Evolutionary conservation across 371 early-diverging fungal genomes (phyloP).

Genomic region (Rhizopus arrhizus): DNA sequence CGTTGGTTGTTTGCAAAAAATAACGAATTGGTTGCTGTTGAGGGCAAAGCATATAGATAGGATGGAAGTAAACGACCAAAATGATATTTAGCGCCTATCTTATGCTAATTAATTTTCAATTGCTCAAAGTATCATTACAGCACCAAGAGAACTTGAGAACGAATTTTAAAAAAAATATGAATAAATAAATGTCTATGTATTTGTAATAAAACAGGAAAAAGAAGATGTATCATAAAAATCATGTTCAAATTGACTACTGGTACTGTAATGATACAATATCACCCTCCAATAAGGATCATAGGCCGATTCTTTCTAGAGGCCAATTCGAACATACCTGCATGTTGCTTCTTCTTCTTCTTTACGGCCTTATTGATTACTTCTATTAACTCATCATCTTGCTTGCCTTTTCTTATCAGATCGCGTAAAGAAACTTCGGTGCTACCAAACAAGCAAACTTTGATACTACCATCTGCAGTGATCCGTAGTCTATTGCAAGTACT

Average conservation of each 20-base stretch:
- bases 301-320: slow-evolving; percentile 85
- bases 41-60: not conserved
- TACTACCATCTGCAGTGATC: slow-evolving; percentile 91
- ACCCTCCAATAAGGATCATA: slow-evolving; percentile 95
- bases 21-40: not conserved
- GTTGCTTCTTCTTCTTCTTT: slow-evolving; percentile 84
- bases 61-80: slow-evolving; percentile 1
- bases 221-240: not conserved
- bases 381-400: slow-evolving; percentile 67
- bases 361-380: slow-evolving; percentile 77
- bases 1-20: not conserved
- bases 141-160: not conserved
- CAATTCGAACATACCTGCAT: slow-evolving; percentile 88
- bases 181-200: slow-evolving; percentile 3
- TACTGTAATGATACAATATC: slow-evolving; percentile 20
- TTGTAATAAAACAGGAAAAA: not conserved
- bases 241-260: not conserved
- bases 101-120: not conserved
- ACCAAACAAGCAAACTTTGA: slow-evolving; percentile 94
- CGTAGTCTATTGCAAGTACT: slow-evolving; percentile 90
- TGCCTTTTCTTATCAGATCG: slow-evolving; percentile 73
- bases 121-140: slow-evolving; percentile 15
- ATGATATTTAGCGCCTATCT: not conserved
- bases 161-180: not conserved
- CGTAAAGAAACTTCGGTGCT: slow-evolving; percentile 84